phyloP scores from a whole-genome alignment of 2,329 filamentous ascomycete species.

The Aspergillus oerlinghausenensis region DNA sequence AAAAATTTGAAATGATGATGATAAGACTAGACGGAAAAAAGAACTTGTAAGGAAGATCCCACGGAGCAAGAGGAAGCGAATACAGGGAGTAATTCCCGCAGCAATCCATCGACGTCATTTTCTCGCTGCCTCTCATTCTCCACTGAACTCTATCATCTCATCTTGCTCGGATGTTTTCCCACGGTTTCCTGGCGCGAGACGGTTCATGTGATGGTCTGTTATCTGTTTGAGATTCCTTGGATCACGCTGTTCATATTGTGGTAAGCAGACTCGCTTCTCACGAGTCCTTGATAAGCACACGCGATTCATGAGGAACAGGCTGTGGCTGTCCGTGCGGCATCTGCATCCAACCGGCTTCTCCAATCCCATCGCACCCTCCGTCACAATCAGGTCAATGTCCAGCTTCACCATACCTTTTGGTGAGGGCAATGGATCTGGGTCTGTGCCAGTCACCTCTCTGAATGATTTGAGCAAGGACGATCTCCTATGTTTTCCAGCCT shows the following conservation, averaged over 20 bases:
- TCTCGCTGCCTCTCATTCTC: neutral
- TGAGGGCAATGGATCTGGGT: slow-evolving; percentile 22
- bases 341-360: neutral
- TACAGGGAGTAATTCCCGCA: neutral
- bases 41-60: too few relatives aligned
- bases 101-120: neutral
- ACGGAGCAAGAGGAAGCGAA: too few relatives aligned
- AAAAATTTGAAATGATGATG: neutral
- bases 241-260: neutral
- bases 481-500: slow-evolving; percentile 49
- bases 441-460: slow-evolving; percentile 40
- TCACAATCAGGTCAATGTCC: slow-evolving; percentile 30
- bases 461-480: slow-evolving; percentile 41
- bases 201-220: neutral
- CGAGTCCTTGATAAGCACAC: neutral
- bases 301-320: slow-evolving; percentile 6
- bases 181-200: neutral
- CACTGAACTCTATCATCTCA: neutral
- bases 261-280: neutral
- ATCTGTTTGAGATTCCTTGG: neutral
- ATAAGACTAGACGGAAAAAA: neutral
- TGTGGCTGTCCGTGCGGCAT: slow-evolving; percentile 11
- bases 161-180: neutral
- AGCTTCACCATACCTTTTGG: slow-evolving; percentile 37
- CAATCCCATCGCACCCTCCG: neutral